Evolutionary conservation across 2,329 filamentous ascomycete genomes (phyloP).

Genomic region (Dactylellina sp.): DNA sequence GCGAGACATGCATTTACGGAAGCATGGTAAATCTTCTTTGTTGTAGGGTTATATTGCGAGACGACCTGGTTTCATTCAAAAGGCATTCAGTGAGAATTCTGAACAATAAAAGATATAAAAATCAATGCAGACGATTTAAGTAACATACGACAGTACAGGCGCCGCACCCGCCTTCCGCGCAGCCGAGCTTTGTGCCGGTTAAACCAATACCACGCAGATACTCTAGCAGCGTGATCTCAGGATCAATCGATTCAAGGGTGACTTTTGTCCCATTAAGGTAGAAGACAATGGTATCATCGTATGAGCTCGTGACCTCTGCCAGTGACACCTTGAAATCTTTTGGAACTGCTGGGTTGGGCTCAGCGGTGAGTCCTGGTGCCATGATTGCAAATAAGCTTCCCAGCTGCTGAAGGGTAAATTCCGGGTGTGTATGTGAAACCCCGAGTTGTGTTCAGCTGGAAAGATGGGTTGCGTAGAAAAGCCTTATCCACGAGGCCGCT

Average conservation of each 20-base stretch:
- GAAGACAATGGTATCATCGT: constrained; percentile 89
- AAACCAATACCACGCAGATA: constrained; percentile 92
- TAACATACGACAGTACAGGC: constrained; percentile 88
- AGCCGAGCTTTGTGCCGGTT: constrained; percentile 95
- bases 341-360: constrained; percentile 65
- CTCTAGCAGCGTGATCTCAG: constrained; percentile 90
- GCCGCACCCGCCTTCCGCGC: constrained; percentile 94
- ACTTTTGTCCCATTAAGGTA: constrained; percentile 95
- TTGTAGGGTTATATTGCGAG: constrained; percentile 92
- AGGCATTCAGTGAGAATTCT: no score
- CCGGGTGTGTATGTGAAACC: neutral
- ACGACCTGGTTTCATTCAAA: constrained; percentile 73
- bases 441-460: constrained; percentile 4
- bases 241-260: constrained; percentile 82
- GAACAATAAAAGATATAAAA: no score
- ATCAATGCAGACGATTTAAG: no score
- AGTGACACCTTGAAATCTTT: constrained; percentile 67
- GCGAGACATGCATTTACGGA: constrained; percentile 96
- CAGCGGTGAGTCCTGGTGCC: constrained; percentile 70
- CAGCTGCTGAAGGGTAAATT: neutral
- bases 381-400: constrained; percentile 63
- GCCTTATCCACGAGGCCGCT: constrained; percentile 20
- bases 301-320: constrained; percentile 76
- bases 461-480: no score
- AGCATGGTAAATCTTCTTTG: constrained; percentile 92